Conservation (phyloP, 768 basidiomycete genomes). For the Glaciozyma martinii region DNA sequence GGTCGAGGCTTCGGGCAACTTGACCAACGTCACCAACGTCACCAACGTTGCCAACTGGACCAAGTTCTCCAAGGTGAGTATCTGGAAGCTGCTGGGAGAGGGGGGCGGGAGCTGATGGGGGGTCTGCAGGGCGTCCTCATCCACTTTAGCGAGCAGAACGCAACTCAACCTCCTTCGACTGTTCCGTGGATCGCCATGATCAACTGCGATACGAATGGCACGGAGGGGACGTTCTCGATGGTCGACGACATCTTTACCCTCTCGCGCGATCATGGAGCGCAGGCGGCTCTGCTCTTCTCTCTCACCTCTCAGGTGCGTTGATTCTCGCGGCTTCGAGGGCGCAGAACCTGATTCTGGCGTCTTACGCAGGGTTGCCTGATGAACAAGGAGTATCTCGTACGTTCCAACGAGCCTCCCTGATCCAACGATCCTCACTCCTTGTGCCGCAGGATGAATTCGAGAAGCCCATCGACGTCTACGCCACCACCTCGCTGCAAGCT, state of each 20-base stretch:
- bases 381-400: conserved; percentile 55
- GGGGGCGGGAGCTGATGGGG: not conserved
- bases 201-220: conserved; percentile 69
- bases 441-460: conserved; percentile 60
- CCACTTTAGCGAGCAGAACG: conserved; percentile 61
- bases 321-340: not conserved
- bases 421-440: no score
- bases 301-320: conserved; percentile 45
- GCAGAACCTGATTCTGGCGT: not conserved
- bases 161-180: conserved; percentile 41
- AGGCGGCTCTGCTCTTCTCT: conserved; percentile 73
- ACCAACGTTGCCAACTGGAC: conserved; percentile 7
- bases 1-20: conserved; percentile 39
- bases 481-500: conserved; percentile 55
- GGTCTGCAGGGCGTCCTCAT: conserved; percentile 59
- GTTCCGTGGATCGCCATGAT: conserved; percentile 91
- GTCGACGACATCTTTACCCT: conserved; percentile 71
- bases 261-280: conserved; percentile 67
- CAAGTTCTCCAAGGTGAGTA: conserved; percentile 19
- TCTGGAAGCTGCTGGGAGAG: accelerated
- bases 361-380: conserved; percentile 55
- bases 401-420: no score
- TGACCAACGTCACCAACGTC: conserved; percentile 48
- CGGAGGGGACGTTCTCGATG: conserved; percentile 35
- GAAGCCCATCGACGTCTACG: conserved; percentile 65